Evolutionary conservation across 2,329 filamentous ascomycete species (phyloP), one percentile per base, ranked within the genome.

Genomic region (Paecilomyces sp.): DNA sequence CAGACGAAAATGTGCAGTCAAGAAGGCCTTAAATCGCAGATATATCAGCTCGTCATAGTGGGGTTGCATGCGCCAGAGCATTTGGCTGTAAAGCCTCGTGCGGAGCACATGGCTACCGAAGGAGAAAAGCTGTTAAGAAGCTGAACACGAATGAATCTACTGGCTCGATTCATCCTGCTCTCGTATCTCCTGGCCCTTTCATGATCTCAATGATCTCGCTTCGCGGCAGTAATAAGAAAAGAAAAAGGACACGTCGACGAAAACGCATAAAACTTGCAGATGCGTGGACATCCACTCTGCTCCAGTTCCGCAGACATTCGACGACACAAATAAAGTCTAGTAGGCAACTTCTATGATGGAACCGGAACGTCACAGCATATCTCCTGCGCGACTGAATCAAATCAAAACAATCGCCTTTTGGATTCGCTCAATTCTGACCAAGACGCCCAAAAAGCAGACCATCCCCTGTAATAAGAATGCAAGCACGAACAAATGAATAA

Each of bases 371-470:
- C 54, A 55, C 54, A 34, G 15, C 54, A 13, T 28, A 24, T 54
- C 30, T 12, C 30, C 52, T 5, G 13, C 52, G 52, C 52, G 22
- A 28, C 52, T 24, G 52, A 28, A 24, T 31, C 30, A 28, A 54
- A 31, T 28, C 52, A 15, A 25, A 28, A 54, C 28, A 54, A 54
- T 31, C 30, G 52, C 52, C 25, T 28, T 54, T 28, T 28, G 30
- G 52, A 9, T 15, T 31, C 52, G 52, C 52, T 54, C 25, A 54
- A 54, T 31, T 28, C 24, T 25, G 18, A 55, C 54, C 54, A 55
- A 33, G 33, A 55, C 54, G 54, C 55, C 55, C 31, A 56, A 41
- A 56, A 56, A 36, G n/a, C 51, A 22, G 28, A 53, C 24, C 51
- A 53, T 13, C 51, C 51, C 51, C 28, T 53, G 22, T 53, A 22